phyloP scores from a whole-genome alignment of 139 green algal genomes.

The Chlamydomonas schloesseri region DNA sequence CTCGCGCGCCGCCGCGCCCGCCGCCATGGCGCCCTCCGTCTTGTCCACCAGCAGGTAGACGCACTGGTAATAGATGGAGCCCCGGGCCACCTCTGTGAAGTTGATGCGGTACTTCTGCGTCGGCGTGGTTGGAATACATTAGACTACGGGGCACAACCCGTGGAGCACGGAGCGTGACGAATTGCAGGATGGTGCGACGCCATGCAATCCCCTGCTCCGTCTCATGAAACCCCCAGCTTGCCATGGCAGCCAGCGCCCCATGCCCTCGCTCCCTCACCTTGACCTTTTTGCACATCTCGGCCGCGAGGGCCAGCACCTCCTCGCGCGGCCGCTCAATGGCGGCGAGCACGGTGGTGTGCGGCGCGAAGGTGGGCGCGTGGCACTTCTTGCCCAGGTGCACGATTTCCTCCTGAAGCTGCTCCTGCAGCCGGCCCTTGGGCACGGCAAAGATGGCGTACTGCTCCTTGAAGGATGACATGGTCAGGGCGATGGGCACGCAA shows the following conservation, averaged over 20 bases:
- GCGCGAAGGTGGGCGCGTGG: conserved; percentile 30
- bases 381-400: neutral
- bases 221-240: neutral
- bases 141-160: too few species aligned
- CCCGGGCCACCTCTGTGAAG: conserved; percentile 52
- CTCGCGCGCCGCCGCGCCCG: conserved; percentile 27
- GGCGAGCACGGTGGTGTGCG: conserved; percentile 63
- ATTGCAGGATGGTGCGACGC: too few species aligned
- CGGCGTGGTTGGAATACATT: neutral
- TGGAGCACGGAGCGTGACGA: too few species aligned
- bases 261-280: conserved; percentile 49
- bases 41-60: conserved; percentile 41
- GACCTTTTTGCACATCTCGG: conserved; percentile 38
- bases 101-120: conserved; percentile 64
- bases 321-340: conserved; percentile 50
- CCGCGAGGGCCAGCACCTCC: conserved; percentile 6
- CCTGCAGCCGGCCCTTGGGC: neutral
- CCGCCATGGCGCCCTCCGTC: conserved; percentile 29
- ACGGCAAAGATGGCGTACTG: conserved; percentile 1
- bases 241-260: neutral
- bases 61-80: conserved; percentile 59
- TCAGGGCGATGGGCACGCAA: too few species aligned
- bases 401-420: conserved; percentile 45
- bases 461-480: neutral
- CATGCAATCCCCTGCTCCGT: too few species aligned